Conservation (phyloP, 768 basidiomycete genomes). For the Tulasnella sp. region DNA sequence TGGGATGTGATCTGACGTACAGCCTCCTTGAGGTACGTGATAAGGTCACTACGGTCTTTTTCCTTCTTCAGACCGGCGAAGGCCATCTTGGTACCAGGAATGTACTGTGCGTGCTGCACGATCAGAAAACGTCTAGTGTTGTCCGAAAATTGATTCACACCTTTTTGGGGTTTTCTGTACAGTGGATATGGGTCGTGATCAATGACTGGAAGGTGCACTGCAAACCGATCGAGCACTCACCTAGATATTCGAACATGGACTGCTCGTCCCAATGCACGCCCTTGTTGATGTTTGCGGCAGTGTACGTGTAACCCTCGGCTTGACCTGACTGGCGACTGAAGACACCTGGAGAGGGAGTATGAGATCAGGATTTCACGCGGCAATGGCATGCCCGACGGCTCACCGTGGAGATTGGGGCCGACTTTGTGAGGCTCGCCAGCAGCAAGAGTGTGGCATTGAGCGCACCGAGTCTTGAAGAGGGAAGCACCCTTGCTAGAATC, state of each 20-base stretch:
- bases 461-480: slow-evolving; percentile 93
- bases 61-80: slow-evolving; percentile 98
- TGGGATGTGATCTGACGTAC: slow-evolving; percentile 32
- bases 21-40: slow-evolving; percentile 66
- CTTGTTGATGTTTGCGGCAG: slow-evolving; percentile 92
- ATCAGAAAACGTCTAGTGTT: background rate
- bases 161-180: slow-evolving; percentile 86
- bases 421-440: slow-evolving; percentile 74
- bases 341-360: slow-evolving; percentile 33
- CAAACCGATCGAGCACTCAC: slow-evolving; percentile 14
- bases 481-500: slow-evolving; percentile 80
- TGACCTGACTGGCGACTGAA: slow-evolving; percentile 82
- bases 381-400: slow-evolving; percentile 33
- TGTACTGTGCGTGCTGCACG: slow-evolving; percentile 44
- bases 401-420: slow-evolving; percentile 86
- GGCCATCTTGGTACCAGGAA: slow-evolving; percentile 97
- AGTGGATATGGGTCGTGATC: background rate
- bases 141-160: slow-evolving; percentile 28
- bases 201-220: background rate
- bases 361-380: background rate
- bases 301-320: slow-evolving; percentile 78
- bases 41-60: slow-evolving; percentile 90
- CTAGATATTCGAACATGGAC: slow-evolving; percentile 87
- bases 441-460: slow-evolving; percentile 84
- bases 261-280: slow-evolving; percentile 67